Evolutionary conservation across 2,329 filamentous ascomycete genomes (phyloP), one percentile per base, ranked within the genome.

Genomic region (Alternaria sp.): DNA sequence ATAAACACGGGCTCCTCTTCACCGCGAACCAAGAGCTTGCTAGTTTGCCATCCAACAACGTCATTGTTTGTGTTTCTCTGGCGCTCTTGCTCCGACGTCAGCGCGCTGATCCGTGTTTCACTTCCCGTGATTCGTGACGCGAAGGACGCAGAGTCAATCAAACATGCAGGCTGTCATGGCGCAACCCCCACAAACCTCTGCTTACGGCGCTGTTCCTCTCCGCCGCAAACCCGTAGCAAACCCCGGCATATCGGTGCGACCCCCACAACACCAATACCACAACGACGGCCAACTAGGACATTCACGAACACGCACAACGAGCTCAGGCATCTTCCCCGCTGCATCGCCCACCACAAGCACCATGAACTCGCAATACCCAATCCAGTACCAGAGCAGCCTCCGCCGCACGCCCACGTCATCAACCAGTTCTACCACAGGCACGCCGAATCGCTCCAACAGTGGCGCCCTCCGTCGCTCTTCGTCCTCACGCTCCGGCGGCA

Each of bases 401-500:
- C 75, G 83, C 74, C 88, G 75, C 80, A 92, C 77, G 79, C 89
- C 77, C 79, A 93, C 90, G 55, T 82, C 86, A 34, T 90, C 88
- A n/a, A 91, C 87, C 64, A 85, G 88, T 49, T 88, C 85, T 17
- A 87, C 84, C 68, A 80, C 79, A 73, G 60, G 86, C 82, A 76
- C 73, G 2, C 66, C 76, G 42, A 77, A 78, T 61, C 78, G 80
- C 67, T 78, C 76, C 66, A 77, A 86, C 83, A 67, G 85, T 80
- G 66, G 86, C 85, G 58, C 81, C 73, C 74, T 77, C 48, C 88
- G 90, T 60, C 87, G 93, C 66, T 96, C 92, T 28, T 91, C 88
- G 29, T 96, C 92, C 3, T 90, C 90, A 51, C 88, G 92, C 69
- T 96, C 92, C 23, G 86, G 84, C 60, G 85, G 84, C 62, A 82